Evolutionary conservation across 495 filamentous ascomycete genomes (phyloP), one percentile per base, ranked within the genome.

Genomic region (Lentithecium fluviatile): DNA sequence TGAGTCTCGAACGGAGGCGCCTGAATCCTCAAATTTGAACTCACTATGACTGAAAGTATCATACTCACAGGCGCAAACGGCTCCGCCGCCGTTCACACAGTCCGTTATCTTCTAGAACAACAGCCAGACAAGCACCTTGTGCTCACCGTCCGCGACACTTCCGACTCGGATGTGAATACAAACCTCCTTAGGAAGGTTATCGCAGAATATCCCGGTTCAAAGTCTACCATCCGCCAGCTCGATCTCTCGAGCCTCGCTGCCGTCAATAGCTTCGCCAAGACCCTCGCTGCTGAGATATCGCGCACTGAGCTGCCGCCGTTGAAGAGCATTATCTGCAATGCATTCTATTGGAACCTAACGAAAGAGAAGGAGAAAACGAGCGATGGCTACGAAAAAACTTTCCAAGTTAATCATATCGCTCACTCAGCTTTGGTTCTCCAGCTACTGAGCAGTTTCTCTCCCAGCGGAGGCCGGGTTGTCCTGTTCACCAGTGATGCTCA

Each of bases 51-150:
- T 24, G 77, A 75, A 29, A 77, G 77, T 17, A 68, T 80, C 45
- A 56, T 82, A 37, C 65, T 81, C 47, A 82, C 78, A 7, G 78
- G 78, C 24, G 78, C 78, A 26, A 81, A 80, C 58, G 72, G 78
- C 62, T 78, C 78, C 20, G 67, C 80, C 26, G 79, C 73, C 4
- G 72, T 79, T 24, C 76, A 70, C 13, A 74, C 77, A 6, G 73
- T 77, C 8, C 45, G 72, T 10, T 62, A 74, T 29, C 70, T 81
- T 34, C 69, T 81, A 6, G 54, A 60, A 1, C 58, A 65, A 0
- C 77, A 76, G 32, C 73, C 78, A 6, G 50, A 69, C 7, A 68
- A 72, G 52, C 76, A 75, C 0, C 46, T 70, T 2, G 61, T 80
- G 25, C 69, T 75, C 21, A 77, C 75, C 6, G 78, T 81, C 12